Conservation (phyloP, 176 grass and related monocot genomes). For the Carex myosuroides region DNA sequence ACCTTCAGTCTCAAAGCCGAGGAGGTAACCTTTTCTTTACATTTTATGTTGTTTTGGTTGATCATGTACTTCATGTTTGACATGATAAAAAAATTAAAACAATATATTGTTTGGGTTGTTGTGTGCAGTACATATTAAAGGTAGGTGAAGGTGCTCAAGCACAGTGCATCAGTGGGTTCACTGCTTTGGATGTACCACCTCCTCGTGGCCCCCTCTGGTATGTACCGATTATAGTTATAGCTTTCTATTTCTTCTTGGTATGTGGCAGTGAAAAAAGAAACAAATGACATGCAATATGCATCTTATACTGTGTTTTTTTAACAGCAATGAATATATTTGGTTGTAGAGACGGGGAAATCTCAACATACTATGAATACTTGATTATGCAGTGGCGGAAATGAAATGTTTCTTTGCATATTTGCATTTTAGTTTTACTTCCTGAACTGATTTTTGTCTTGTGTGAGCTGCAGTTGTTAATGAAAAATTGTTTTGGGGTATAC, state of each 20-base stretch:
- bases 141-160: conserved; percentile 37
- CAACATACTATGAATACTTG: not conserved
- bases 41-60: not conserved
- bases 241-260: not conserved
- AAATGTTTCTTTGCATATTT: not conserved
- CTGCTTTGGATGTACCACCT: conserved; percentile 69
- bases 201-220: conserved; percentile 86
- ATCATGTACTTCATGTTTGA: not conserved
- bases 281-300: not conserved
- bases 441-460: not conserved
- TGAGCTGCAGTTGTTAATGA: not conserved
- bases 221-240: not conserved
- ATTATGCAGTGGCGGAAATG: not conserved
- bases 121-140: conserved; percentile 64
- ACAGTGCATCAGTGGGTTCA: conserved; percentile 86
- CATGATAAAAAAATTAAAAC: not conserved
- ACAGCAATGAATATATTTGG: not conserved
- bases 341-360: not conserved
- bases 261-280: not conserved
- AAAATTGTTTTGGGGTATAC: not conserved
- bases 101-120: not conserved
- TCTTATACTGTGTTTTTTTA: not conserved
- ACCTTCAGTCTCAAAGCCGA: conserved; percentile 63
- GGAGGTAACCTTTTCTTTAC: conserved; percentile 37
- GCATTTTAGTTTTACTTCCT: not conserved